Base-by-base conservation (phyloP, 345 rosid species). In the Orychophragmus violaceus region DNA sequence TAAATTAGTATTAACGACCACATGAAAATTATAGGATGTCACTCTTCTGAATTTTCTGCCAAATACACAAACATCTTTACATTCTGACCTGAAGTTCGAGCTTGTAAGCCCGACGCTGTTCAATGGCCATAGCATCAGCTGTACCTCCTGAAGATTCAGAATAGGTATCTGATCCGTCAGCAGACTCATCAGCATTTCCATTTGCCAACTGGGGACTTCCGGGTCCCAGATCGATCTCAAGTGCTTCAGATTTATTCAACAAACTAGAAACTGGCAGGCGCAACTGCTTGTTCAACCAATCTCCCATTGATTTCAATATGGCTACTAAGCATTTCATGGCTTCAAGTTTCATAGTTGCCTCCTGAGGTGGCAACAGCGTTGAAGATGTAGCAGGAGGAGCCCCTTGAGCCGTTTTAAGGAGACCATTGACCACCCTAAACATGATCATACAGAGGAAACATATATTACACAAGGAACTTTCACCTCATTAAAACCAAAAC, bases 381-480 rank as follows among this genome's bases (percentile, higher is more conserved):
- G 97, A 82, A 56, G 86, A 69, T 70, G 89, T 82, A 72, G 90
- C 95, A 76, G 92, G 67, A 48, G 97, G 78, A 3, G 85, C 86
- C 68, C 97, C 97, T 54, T 85, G 80, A 59, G 92, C 95, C 63
- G 95, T 86, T 82, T 90, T 90, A 59, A 83, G 82, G 64, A 90
- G 95, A 62, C 97, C 95, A 70, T 84, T 90, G 71, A 90, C 97
- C 80, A 81, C 77, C 95, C 97, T 90, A 88, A 80, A 79, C 61
- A 50, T 63, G 42, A 63, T 48, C 33, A 75, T 49, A 50, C 69
- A 63, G 53, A 63, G 69, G 70, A 36, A 55, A 63, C 52, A 63
- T 16, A 62, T 16, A 56, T 74, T 55, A 68, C 24, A 0, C 59
- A 69, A 49, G 46, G 8, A 56, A 64, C 55, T 48, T 68, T 41